A percentile compares a stretch with the other conserved stretches of the same genome.
phyloP scores from a whole-genome alignment of 78 protist genomes.

The Isochrysis galbana region DNA sequence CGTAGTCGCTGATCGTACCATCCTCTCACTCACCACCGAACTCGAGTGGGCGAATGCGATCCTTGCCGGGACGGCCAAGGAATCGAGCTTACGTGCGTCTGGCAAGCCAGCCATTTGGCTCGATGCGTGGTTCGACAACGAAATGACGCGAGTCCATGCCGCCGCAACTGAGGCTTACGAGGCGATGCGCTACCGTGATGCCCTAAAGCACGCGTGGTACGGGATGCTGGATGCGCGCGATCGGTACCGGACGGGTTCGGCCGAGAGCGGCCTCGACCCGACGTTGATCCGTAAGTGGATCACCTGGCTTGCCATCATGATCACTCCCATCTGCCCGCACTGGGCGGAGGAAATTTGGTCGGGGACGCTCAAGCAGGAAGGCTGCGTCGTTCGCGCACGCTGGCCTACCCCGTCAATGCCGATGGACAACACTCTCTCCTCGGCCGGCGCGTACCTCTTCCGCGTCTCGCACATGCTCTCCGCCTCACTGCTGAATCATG shows the following conservation, averaged over 20 bases:
- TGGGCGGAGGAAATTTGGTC: slow-evolving; percentile 91
- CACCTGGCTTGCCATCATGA: slow-evolving; percentile 72
- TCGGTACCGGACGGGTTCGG: slow-evolving; percentile 65
- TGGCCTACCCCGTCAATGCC: slow-evolving; percentile 42
- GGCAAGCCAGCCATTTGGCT: neutral
- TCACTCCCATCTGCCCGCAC: slow-evolving; percentile 97
- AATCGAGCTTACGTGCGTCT: neutral
- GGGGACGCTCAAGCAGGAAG: slow-evolving; percentile 65
- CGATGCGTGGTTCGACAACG: slow-evolving; percentile 76
- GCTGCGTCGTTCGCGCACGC: slow-evolving; percentile 43
- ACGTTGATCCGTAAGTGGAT: slow-evolving; percentile 72
- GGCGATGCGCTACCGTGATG: slow-evolving; percentile 84
- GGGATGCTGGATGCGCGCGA: slow-evolving; percentile 80
- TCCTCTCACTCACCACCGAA: slow-evolving; percentile 85
- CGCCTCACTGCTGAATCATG: neutral
- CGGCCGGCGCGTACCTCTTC: slow-evolving; percentile 1
- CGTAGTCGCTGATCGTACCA: slow-evolving; percentile 74
- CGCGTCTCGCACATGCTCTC: neutral
- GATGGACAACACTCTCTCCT: neutral
- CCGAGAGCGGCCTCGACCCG: neutral
- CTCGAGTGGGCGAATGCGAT: slow-evolving; percentile 65
- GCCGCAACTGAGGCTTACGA: neutral
- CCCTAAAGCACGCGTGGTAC: slow-evolving; percentile 78
- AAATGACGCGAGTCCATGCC: slow-evolving; percentile 31
- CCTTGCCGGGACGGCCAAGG: neutral